Base-by-base conservation (phyloP, 1,284 basidiomycete species). In the Mycena sp. region DNA sequence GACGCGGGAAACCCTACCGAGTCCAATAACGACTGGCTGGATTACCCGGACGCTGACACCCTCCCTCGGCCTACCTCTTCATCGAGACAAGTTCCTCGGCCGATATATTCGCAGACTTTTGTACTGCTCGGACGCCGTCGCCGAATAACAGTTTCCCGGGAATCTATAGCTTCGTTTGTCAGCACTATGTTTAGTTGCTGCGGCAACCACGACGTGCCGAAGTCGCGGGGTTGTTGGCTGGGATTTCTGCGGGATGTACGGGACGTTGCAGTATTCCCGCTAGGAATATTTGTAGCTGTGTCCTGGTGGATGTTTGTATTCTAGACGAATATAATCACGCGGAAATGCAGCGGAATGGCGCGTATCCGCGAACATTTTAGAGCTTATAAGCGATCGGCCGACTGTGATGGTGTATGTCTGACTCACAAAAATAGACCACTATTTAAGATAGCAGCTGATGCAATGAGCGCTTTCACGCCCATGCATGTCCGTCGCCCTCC, bases 221-320 rank as follows among this genome's bases (percentile, higher is more conserved):
- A 65, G 54, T 59, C 65, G 20, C 67, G 74, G 52, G 76, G 78
- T 54, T 77, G 79, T 59, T 59, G 74, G 48, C 60, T 68, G 64
- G 77, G 77, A 30, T 79, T 79, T 50, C 25, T 84, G 59, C 78
- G 76, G 13, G 85, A 86, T 75, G 72, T 81, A 22, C 77, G 80
- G 74, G 82, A 84, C 72, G 77, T 86, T 62, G 83, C 85, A 10
- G 62, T 83, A 16, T 83, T 84, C 70, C 85, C 85, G 5, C 61
- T 86, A 16, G 74, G 74, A 50, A 65, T 82, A 20, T 85, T 86
- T 72, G 70, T 79, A 25, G 18, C 81, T 22, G 78, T 84, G 60
- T 82, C 82, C 7, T 77, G 80, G 73, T 84, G 81, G 81, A 80
- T 81, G 72, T 80, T 74, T 39, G 30, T 30, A 30, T 54, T 54